phyloP scores from a whole-genome alignment of 306 rosid species.

The Cicer pinnatifidum region DNA sequence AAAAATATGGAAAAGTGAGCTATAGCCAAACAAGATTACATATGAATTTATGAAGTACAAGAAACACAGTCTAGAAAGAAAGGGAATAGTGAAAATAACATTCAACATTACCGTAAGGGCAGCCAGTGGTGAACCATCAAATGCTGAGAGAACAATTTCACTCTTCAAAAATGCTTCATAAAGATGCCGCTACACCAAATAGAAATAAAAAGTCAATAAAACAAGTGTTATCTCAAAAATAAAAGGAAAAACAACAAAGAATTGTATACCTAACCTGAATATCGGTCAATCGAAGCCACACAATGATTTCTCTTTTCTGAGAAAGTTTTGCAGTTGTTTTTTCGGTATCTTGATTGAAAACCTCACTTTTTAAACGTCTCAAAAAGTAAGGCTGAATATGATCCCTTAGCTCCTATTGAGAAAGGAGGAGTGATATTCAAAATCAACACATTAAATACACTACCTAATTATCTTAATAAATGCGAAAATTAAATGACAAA shows the following conservation, averaged over 20 bases:
- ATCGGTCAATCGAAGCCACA: constrained; percentile 81
- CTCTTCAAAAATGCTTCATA: constrained; percentile 83
- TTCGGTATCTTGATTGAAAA: constrained; percentile 69
- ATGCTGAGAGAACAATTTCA: constrained; percentile 90
- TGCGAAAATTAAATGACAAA: no score
- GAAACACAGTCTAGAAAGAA: constrained; percentile 23
- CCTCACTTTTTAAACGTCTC: constrained; percentile 85
- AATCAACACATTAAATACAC: no score
- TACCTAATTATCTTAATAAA: no score
- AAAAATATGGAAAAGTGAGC: constrained; percentile 14
- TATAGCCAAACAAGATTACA: not conserved
- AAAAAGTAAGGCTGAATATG: constrained; percentile 82
- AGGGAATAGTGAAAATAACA: constrained; percentile 33
- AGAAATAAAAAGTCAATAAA: constrained; percentile 20
- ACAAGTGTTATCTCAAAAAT: constrained; percentile 8
- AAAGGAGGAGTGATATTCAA: not conserved
- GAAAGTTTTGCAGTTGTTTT: constrained; percentile 68
- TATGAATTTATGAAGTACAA: not conserved
- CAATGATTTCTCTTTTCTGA: constrained; percentile 78
- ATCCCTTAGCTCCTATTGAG: constrained; percentile 73
- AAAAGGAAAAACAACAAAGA: constrained; percentile 39
- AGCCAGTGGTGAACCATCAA: constrained; percentile 91
- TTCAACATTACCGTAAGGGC: constrained; percentile 72
- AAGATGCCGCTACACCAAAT: constrained; percentile 64
- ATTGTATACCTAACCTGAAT: constrained; percentile 65